Evolutionary conservation across 768 basidiomycete genomes (phyloP).

Genomic region (Amanita pseudoporphyria): DNA sequence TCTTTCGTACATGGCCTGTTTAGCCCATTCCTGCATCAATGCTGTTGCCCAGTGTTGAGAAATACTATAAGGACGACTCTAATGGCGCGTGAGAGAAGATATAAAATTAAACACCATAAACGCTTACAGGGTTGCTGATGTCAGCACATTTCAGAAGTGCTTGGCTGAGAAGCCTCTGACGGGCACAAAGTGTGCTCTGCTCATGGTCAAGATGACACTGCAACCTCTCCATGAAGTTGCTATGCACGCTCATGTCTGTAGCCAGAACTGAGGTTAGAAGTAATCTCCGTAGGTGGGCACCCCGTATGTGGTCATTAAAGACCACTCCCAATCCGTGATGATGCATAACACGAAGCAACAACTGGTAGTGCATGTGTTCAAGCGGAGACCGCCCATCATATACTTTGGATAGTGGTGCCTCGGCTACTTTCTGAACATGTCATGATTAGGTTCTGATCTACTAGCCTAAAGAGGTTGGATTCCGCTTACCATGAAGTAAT

Average conservation of each 20-base stretch:
- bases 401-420: constrained; percentile 77
- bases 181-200: constrained; percentile 27
- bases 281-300: constrained; percentile 53
- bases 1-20: constrained; percentile 81
- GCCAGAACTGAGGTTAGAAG: constrained; percentile 80
- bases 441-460: constrained; percentile 1
- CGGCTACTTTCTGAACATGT: constrained; percentile 75
- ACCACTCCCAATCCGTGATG: constrained; percentile 66
- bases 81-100: constrained; percentile 6
- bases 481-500: constrained; percentile 79
- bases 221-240: constrained; percentile 71
- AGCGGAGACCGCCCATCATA: constrained; percentile 87
- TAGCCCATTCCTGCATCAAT: constrained; percentile 83
- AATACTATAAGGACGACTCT: constrained; percentile 91
- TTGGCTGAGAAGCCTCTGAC: constrained; percentile 73
- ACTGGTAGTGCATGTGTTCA: constrained; percentile 84
- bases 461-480: not conserved
- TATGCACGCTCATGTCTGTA: constrained; percentile 93
- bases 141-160: constrained; percentile 95
- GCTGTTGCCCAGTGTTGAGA: constrained; percentile 90
- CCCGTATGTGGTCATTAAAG: constrained; percentile 44
- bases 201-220: constrained; percentile 35
- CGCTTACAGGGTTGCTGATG: constrained; percentile 92
- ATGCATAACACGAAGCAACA: constrained; percentile 73
- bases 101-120: not conserved